Conservation (phyloP, 805 yeast species). For the Zygoascus ofunaensis region DNA sequence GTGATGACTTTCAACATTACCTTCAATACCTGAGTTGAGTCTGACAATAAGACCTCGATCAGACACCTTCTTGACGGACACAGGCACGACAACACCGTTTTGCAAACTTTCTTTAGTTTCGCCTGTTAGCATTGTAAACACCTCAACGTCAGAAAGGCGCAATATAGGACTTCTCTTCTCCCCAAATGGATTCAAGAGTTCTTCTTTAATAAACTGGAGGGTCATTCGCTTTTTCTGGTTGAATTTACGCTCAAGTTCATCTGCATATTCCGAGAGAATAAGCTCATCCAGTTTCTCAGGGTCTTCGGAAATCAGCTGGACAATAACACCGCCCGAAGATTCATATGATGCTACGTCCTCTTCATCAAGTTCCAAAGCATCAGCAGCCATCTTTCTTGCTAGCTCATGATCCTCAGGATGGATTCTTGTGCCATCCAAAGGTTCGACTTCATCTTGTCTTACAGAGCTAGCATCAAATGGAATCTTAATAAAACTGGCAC, state of each 20-base stretch:
- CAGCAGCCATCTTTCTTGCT: conserved; percentile 96
- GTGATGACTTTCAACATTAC: conserved; percentile 32
- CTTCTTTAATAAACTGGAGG: conserved; percentile 74
- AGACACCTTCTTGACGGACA: conserved; percentile 54
- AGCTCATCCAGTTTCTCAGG: conserved; percentile 78
- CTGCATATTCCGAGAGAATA: conserved; percentile 84
- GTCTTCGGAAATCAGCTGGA: conserved; percentile 59
- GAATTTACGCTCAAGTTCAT: conserved; percentile 60
- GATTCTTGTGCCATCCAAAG: conserved; percentile 87
- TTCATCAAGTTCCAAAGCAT: conserved; percentile 91
- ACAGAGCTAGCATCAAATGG: conserved; percentile 54
- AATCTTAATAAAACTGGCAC: conserved; percentile 81
- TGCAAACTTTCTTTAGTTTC: conserved; percentile 64
- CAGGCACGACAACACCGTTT: conserved; percentile 66
- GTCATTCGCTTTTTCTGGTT: conserved; percentile 65
- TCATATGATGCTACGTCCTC: conserved; percentile 78
- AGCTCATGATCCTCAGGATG: conserved; percentile 97
- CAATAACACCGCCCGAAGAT: conserved; percentile 73
- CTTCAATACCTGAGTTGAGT: conserved; percentile 57
- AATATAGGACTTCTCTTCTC: conserved; percentile 75
- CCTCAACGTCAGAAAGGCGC: conserved; percentile 53
- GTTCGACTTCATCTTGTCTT: conserved; percentile 49
- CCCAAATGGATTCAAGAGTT: conserved; percentile 76
- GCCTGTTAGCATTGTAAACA: conserved; percentile 84
- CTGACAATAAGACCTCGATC: conserved; percentile 35